Conservation (phyloP, 2,329 filamentous ascomycete genomes). For the Sporothrix brasiliensis region DNA sequence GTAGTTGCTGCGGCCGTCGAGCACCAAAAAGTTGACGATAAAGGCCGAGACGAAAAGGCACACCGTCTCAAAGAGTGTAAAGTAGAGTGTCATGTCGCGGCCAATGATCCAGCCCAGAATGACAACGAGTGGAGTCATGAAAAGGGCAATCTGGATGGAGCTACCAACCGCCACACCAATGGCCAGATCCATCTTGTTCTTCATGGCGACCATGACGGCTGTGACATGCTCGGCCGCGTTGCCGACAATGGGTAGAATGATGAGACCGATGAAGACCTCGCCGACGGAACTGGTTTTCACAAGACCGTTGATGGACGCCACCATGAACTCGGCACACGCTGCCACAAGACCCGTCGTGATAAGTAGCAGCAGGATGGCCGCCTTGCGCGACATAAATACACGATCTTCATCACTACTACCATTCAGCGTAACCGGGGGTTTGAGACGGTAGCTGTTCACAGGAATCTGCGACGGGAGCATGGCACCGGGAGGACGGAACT, state of each 20-base stretch:
- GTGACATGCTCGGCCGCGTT: conserved; percentile 76
- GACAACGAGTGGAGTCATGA: conserved; percentile 70
- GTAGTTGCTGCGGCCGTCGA: conserved; percentile 85
- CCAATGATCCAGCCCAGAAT: conserved; percentile 71
- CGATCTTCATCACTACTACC: conserved; percentile 40
- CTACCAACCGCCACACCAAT: conserved; percentile 72
- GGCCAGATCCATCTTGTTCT: conserved; percentile 76
- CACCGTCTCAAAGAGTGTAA: conserved; percentile 86
- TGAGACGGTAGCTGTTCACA: conserved; percentile 33
- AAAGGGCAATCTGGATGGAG: conserved; percentile 72
- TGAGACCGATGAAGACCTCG: conserved; percentile 71
- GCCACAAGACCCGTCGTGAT: conserved; percentile 68
- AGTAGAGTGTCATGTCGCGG: conserved; percentile 77
- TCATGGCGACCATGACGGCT: conserved; percentile 69
- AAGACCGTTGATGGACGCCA: conserved; percentile 67
- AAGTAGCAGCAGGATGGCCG: conserved; percentile 64
- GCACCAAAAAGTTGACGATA: conserved; percentile 84
- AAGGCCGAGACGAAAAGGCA: conserved; percentile 82
- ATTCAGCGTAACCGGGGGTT: neutral
- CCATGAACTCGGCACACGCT: conserved; percentile 70
- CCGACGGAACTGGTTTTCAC: conserved; percentile 59
- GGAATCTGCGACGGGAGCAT: conserved; percentile 55
- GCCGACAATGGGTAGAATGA: conserved; percentile 72
- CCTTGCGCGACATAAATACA: conserved; percentile 53
- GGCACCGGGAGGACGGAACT: conserved; percentile 52